phyloP scores from a whole-genome alignment of 148 eudicot species.

The Hydrangea macrophylla region DNA sequence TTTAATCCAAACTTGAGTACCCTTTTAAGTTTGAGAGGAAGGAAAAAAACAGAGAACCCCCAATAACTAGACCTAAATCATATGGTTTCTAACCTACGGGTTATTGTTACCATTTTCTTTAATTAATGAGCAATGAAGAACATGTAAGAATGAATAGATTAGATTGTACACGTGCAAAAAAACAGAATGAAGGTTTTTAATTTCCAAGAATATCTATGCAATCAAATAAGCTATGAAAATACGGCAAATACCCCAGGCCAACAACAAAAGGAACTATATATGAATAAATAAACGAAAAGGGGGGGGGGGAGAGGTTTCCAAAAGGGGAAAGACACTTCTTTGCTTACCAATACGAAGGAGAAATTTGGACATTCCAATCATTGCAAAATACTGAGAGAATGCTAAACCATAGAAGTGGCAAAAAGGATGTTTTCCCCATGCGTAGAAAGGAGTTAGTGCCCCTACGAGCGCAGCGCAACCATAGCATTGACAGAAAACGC shows the following conservation, averaged over 20 bases:
- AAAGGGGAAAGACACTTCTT: conserved; percentile 8
- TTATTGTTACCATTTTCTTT: too few relatives aligned
- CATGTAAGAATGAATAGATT: too few relatives aligned
- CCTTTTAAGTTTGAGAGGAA: too few relatives aligned
- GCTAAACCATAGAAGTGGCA: conserved; percentile 74
- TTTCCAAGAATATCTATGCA: too few relatives aligned
- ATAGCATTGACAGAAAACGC: conserved; percentile 63
- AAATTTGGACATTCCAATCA: conserved; percentile 70
- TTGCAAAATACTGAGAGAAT: conserved; percentile 63
- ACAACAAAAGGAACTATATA: not conserved
- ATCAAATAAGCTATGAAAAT: too few relatives aligned
- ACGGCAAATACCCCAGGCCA: not conserved
- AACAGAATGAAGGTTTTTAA: too few relatives aligned
- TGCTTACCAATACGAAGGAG: conserved; percentile 62
- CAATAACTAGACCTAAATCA: too few relatives aligned
- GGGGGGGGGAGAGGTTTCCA: not conserved
- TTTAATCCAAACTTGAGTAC: too few relatives aligned
- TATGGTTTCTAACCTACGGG: too few relatives aligned
- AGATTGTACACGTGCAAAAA: too few relatives aligned
- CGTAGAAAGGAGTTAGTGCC: conserved; percentile 81
- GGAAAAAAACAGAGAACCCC: too few relatives aligned
- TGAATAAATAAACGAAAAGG: not conserved
- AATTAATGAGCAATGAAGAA: too few relatives aligned
- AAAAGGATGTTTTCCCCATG: conserved; percentile 87
- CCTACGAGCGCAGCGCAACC: conserved; percentile 82